Percentiles rank a stretch among this genome's conserved stretches.
phyloP scores from a whole-genome alignment of 495 filamentous ascomycete species.

The Penicillium arizonense region DNA sequence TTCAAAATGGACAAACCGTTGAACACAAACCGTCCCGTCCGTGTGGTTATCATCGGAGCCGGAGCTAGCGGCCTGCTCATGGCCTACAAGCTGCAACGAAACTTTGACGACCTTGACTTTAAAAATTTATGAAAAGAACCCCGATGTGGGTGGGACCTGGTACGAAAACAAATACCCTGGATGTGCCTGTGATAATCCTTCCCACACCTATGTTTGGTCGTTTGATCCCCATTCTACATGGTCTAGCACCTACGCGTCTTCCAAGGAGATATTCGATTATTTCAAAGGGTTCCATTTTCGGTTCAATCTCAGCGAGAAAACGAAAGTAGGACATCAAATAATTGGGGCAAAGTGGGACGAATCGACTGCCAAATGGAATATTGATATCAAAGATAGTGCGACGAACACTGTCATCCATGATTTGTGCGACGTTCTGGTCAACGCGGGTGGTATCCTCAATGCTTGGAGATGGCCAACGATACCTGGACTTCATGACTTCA shows the following conservation, averaged over 20 bases:
- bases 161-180: constrained; percentile 64
- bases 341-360: constrained; percentile 31
- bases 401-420: constrained; percentile 31
- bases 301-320: constrained; percentile 23
- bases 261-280: constrained; percentile 53
- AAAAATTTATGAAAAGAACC: constrained; percentile 75
- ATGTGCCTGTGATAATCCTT: constrained; percentile 41
- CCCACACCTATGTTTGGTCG: constrained; percentile 35
- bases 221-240: constrained; percentile 46
- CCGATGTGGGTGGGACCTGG: constrained; percentile 64
- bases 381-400: constrained; percentile 34
- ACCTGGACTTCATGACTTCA: constrained; percentile 41
- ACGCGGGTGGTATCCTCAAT: constrained; percentile 50
- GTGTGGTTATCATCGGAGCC: constrained; percentile 16
- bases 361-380: constrained; percentile 33
- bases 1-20: neutral
- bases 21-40: neutral
- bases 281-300: constrained; percentile 34
- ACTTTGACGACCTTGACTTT: constrained; percentile 48
- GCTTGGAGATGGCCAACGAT: constrained; percentile 48
- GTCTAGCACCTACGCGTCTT: constrained; percentile 48
- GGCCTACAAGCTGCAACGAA: neutral
- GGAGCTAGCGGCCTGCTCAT: constrained; percentile 10
- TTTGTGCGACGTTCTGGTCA: constrained; percentile 48
- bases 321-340: constrained; percentile 26